Base-by-base conservation (phyloP, 1,284 basidiomycete species). In the Ceratorhiza oryzae-sativae region DNA sequence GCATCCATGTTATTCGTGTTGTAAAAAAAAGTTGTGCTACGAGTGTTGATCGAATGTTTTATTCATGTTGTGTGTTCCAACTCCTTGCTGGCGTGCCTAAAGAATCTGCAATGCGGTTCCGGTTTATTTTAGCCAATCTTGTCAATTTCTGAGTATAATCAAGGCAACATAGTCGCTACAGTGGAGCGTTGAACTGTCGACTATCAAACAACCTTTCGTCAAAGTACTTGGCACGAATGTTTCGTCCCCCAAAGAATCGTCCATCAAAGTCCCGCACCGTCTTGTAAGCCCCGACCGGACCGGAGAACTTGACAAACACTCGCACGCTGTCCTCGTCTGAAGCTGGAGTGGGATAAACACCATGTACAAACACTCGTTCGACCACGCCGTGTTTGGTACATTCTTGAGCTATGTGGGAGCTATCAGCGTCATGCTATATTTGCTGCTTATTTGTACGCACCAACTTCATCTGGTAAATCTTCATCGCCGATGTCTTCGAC, bases 261-360 rank as follows among this genome's bases (percentile, higher is more conserved):
- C 94, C 95, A 77, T 97, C 94, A 72, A 98, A 85, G 78, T 95
- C 93, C 58, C 91, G 87, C 1, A 95, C 92, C 0, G 94, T 95
- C 80, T 94, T 94, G 93, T 94, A 98, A 1, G 95, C 96, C 8
- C 94, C 96, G 0, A 87, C 95, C 9, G 94, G 91, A 0, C 95
- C 95, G 0, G 88, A 88, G 77, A 95, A 97, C 58, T 91, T 82
- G 6, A 95, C 90, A 79, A 95, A 96, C 56, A 96, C 89, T 51
- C 93, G 87, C 8, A 95, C 88, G 0, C 88, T 87, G 34, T 93
- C 90, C 10, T 88, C 87, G 1, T 86, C 82, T 60, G 88, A 83
- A 1, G 79, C 75, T 0, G 90, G 86, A 1, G 85, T 81, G 1
- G 92, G 90, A 56, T 89, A 83, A 48, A 92, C 87, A 39, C 88